phyloP scores from a whole-genome alignment of 2,329 filamentous ascomycete species.

The Aspergillus oerlinghausenensis region DNA sequence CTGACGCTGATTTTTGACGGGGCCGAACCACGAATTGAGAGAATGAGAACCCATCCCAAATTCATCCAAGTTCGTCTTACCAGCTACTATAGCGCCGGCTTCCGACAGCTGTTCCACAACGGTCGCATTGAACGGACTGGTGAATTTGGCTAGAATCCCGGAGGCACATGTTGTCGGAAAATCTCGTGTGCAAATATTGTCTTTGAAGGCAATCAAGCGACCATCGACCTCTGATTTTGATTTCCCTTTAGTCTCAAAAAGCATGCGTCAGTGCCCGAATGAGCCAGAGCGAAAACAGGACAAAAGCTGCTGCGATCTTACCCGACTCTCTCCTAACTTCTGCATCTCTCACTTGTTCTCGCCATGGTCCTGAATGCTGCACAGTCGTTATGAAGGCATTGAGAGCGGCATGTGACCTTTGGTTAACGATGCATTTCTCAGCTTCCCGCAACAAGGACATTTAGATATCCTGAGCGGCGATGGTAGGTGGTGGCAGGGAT shows the following conservation, averaged over 20 bases:
- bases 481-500: neutral
- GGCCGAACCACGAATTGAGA: constrained; percentile 61
- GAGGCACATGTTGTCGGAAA: constrained; percentile 82
- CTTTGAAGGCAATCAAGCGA: constrained; percentile 62
- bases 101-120: constrained; percentile 65
- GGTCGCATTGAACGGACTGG: constrained; percentile 76
- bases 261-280: constrained; percentile 2
- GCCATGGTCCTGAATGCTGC: constrained; percentile 29
- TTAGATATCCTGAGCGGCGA: constrained; percentile 17
- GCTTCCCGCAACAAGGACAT: constrained; percentile 44
- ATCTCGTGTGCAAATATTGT: constrained; percentile 66
- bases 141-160: constrained; percentile 63
- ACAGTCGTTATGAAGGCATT: constrained; percentile 41
- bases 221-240: constrained; percentile 40
- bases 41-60: constrained; percentile 93
- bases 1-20: constrained; percentile 53
- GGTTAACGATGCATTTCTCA: constrained; percentile 40
- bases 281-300: neutral
- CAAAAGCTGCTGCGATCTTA: constrained; percentile 10
- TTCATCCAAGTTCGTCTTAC: constrained; percentile 92
- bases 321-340: constrained; percentile 33
- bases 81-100: constrained; percentile 60
- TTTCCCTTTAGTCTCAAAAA: constrained; percentile 20
- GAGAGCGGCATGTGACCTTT: constrained; percentile 30
- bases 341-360: constrained; percentile 34